Evolutionary conservation across 352 stramenopile genomes (phyloP).

Genomic region (Phytophthora idaei): DNA sequence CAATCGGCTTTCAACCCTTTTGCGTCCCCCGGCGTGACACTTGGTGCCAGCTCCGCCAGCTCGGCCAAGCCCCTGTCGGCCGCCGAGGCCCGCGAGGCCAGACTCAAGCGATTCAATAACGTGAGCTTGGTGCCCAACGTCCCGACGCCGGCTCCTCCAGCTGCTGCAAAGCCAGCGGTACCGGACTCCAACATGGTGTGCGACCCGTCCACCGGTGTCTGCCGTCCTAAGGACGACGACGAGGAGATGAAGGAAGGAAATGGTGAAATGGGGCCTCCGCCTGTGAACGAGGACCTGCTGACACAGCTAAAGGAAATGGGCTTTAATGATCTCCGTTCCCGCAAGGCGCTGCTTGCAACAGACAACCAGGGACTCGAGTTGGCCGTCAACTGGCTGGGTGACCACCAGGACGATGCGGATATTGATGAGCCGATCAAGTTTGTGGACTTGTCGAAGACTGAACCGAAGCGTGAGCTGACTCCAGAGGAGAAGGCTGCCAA

Average conservation of each 20-base stretch:
- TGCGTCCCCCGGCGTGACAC: constrained; percentile 69
- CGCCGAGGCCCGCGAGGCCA: constrained; percentile 74
- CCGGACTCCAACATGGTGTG: constrained; percentile 67
- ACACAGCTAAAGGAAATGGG: constrained; percentile 84
- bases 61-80: constrained; percentile 37
- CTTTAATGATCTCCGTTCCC: constrained; percentile 78
- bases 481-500: constrained; percentile 90
- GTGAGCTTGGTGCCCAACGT: constrained; percentile 57
- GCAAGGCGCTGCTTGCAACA: constrained; percentile 86
- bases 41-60: constrained; percentile 42
- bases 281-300: constrained; percentile 77
- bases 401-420: constrained; percentile 89
- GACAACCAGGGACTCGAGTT: constrained; percentile 74
- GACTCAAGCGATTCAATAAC: constrained; percentile 79
- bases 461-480: constrained; percentile 63
- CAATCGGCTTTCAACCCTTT: constrained; percentile 89
- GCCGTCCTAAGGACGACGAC: constrained; percentile 40
- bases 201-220: constrained; percentile 66
- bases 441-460: constrained; percentile 63
- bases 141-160: constrained; percentile 14
- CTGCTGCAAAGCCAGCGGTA: constrained; percentile 27
- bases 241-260: constrained; percentile 39
- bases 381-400: constrained; percentile 87
- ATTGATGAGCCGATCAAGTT: constrained; percentile 92
- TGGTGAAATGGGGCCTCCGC: constrained; percentile 44